Base-by-base conservation (phyloP, 179 eudicot genomes). In the Amaranthus tricolor region DNA sequence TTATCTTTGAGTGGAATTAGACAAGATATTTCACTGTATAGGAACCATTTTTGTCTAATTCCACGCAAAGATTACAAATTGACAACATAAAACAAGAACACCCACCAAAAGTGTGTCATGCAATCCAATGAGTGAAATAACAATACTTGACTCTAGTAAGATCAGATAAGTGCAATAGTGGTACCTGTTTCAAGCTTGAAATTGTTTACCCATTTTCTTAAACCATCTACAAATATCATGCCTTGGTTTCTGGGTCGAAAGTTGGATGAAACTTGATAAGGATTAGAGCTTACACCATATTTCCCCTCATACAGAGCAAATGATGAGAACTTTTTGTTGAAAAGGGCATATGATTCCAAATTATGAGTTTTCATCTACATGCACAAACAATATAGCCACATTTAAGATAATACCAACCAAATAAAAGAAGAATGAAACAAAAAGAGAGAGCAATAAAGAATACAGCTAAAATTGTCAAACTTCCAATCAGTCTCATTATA, bases 241-340 rank as follows among this genome's bases (percentile, higher is more conserved):
- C 88, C 96, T 71, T 83, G 87, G 55, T 85, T 88, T 78, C 89
- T 82, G 54, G 78, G 75, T 14, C 57, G 68, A 83, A 81, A 93
- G n/a, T 70, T 89, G 20, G 86, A 62, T 59, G 92, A 95, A 76
- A 74, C 60, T 82, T 93, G 97, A 76, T 95, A 95, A 40, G 99
- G 96, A 66, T 56, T 78, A 67, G 72, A 77, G 66, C 60, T 85
- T 48, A 86, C 73, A 75, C 88, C 77, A 79, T 80, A 54, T 78
- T 83, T 88, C 73, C 99, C 97, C 78, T 91, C 96, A 78, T 81
- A 95, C 45, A 93, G 82, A 7, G 97, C 99, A 82, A 91, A 95
- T 64, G 93, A 75, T 71, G 99, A 93, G 68, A 68, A 85, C 47
- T 71, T 89, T 81, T 93, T 95, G 84, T 86, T 81, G 80, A 76